A percentile compares a stretch with the other conserved stretches of the same genome.
These are phyloP conservation scores for Bimuria novae-zelandiae DNA, from an alignment of 2,329 filamentous ascomycete species.

Conservation along the genomic window DNA sequence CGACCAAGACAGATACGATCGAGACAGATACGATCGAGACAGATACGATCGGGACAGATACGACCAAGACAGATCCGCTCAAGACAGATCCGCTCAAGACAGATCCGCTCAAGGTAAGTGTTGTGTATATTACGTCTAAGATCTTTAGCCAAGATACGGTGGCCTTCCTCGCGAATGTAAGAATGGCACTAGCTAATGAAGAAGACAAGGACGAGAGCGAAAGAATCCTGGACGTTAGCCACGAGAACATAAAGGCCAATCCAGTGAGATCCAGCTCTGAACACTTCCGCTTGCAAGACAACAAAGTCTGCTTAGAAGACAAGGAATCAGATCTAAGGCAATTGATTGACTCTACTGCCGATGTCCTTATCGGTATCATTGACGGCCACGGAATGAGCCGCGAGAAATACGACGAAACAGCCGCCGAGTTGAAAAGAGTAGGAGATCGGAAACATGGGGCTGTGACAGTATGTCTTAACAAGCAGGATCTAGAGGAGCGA, in stretches of 20 bases:
- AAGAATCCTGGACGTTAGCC: neutral
- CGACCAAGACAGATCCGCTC: too few relatives aligned
- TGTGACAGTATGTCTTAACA: constrained; percentile 1
- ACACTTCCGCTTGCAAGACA: neutral
- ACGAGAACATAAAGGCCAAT: neutral
- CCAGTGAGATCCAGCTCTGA: neutral
- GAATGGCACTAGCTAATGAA: neutral
- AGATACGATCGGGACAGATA: too few relatives aligned
- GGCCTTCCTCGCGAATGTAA: neutral
- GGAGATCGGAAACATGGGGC: constrained; percentile 5
- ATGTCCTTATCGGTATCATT: constrained; percentile 1
- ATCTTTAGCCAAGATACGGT: neutral
- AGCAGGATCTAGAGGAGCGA: neutral
- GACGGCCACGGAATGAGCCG: neutral
- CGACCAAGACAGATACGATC: too few relatives aligned
- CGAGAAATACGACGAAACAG: neutral
- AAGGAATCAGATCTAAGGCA: neutral
- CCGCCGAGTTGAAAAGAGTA: constrained; percentile 3
- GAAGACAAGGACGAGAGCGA: neutral
- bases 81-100: too few relatives aligned
- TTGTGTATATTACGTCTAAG: neutral
- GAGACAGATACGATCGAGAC: too few relatives aligned
- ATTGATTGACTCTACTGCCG: neutral
- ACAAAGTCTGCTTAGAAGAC: too few relatives aligned
- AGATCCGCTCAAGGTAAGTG: neutral